Base-by-base conservation (phyloP, 805 yeast genomes). In the Saccharomyces jurei region DNA sequence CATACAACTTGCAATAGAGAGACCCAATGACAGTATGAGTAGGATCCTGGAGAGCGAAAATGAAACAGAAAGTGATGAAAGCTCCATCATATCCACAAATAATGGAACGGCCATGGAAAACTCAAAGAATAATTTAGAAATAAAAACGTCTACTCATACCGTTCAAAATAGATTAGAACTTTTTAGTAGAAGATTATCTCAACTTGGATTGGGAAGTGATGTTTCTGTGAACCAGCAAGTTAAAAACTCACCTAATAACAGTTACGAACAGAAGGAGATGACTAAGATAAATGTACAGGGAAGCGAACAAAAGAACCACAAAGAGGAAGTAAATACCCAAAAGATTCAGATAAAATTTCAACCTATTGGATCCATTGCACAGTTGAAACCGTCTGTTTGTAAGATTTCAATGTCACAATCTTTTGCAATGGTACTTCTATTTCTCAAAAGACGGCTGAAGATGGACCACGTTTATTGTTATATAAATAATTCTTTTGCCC, bases 401-500 rank as follows among this genome's bases (percentile, higher is more conserved):
- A 65, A 63, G 28, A 66, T 69, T 27, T 59, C 68, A 13, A 56
- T 67, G 4, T 50, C 60, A 3, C 69, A 68, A 29, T 60, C 64
- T 6, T 69, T 69, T 54, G 60, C 70, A 6, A 55, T 61, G 48
- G 50, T 69, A 1, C 51, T 62, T 4, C 41, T 57, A 9, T 68
- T 68, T 49, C 50, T 69, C 11, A 52, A 55, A 47, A 58, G 56
- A 51, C 59, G 58, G 50, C 32, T 69, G 47, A 63, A 62, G 47
- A 51, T 65, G 21, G 55, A 59, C 10, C 52, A 61, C 36, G 63
- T 68, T 3, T 63, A 62, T 50, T 67, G 72, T 49, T 71, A 71
- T 48, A 58, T 71, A 4, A 70, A 67, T 49, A 71, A 67, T 51
- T 70, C 74, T 6, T 71, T 71, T 58, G 71, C 72, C 2, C 74